Base-by-base conservation (phyloP, 2,329 filamentous ascomycete species). In the Microcyclosporella mali region DNA sequence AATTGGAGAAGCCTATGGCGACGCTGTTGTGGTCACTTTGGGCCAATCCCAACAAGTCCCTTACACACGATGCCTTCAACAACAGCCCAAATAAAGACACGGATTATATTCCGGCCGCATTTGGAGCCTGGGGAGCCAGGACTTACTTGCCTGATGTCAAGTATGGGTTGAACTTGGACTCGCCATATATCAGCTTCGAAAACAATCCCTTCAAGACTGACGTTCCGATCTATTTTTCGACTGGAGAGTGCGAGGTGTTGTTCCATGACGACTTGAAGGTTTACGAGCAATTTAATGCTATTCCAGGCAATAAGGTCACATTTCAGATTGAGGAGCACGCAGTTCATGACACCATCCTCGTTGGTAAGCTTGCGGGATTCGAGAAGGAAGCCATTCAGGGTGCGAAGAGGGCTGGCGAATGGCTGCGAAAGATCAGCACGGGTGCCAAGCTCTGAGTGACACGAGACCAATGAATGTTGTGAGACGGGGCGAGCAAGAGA, bases 311-410 rank as follows among this genome's bases (percentile, higher is more conserved):
- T 44, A 51, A 60, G 31, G 59, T 74, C 1, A 61, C 62, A 39
- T 45, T 70, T 10, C 61, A 70, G 49, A 56, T 69, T 2, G 68
- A 70, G 50, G 50, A 64, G 36, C 46, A 56, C 8, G 68, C 63
- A 3, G 65, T 66, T 15, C 73, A 77, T 52, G 74, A 75, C 56
- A 67, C 73, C 6, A 45, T 73, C 14, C 37, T 70, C 1, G 2
- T 69, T 1, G 71, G 67, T 1, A 46, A 59, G 14, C 12, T 63
- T 1, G 16, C 71, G 2, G 72, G 71, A 0, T 75, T 72, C 46
- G 53, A 66, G 37, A 58, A 66, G 33, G 63, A 66, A 52, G 65
- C 60, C 17, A 43, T 17, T n/a, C 45, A 50, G 28, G 57, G 51
- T 39, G 62, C 60, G 9, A 60, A 63, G 59, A 58, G 60, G 46